Evolutionary conservation across 2,329 filamentous ascomycete species (phyloP).

Genomic region (Cordyceps farinosa): DNA sequence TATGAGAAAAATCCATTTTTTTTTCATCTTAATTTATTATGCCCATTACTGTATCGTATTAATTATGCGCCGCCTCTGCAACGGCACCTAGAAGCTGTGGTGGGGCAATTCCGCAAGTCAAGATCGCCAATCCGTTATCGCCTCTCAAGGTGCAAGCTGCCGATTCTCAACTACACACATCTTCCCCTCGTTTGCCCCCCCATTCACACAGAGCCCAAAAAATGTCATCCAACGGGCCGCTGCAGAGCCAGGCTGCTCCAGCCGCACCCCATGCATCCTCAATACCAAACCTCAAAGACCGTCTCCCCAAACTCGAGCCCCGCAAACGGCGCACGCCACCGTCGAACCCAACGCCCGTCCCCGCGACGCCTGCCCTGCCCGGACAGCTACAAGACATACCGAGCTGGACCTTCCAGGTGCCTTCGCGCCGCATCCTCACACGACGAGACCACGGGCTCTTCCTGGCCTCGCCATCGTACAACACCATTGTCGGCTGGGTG

Average conservation of each 20-base stretch:
- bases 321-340: constrained; percentile 52
- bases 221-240: constrained; percentile 6
- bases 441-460: constrained; percentile 77
- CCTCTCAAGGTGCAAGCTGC: constrained; percentile 8
- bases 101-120: constrained; percentile 7
- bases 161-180: neutral
- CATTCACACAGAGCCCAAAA: neutral
- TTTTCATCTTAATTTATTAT: neutral
- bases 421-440: constrained; percentile 78
- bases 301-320: constrained; percentile 65
- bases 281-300: constrained; percentile 43
- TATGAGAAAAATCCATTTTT: neutral
- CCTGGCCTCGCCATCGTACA: constrained; percentile 69
- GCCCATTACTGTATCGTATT: neutral
- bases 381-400: constrained; percentile 57
- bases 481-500: constrained; percentile 76
- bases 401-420: constrained; percentile 59
- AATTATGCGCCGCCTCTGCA: neutral
- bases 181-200: neutral
- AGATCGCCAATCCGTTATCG: neutral
- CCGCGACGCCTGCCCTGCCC: constrained; percentile 71
- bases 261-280: constrained; percentile 16
- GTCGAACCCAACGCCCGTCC: constrained; percentile 60
- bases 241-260: constrained; percentile 17
- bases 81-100: constrained; percentile 1